These are phyloP conservation scores for Inonotus hispidus DNA, from an alignment of 1,284 basidiomycete species.

Conservation along the genomic window DNA sequence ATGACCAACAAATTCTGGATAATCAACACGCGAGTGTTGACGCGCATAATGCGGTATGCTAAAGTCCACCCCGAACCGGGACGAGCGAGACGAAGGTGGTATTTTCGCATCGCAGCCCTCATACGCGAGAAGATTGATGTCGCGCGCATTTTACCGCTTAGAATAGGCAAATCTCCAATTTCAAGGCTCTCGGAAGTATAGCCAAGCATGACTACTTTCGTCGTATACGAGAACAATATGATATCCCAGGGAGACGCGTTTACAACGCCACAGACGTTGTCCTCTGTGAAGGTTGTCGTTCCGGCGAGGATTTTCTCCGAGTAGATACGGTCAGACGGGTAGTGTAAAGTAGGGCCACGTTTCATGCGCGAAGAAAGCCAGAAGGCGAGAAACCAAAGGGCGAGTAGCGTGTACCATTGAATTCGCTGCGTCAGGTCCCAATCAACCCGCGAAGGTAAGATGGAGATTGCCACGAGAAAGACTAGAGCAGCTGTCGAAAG, in stretches of 20 bases:
- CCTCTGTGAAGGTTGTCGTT: slow-evolving; percentile 48
- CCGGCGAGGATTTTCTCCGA: slow-evolving; percentile 58
- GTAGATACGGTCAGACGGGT: slow-evolving; percentile 67
- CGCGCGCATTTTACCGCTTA: slow-evolving; percentile 67
- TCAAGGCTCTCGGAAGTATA: slow-evolving; percentile 69
- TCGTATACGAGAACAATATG: slow-evolving; percentile 78
- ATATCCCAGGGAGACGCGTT: slow-evolving; percentile 52
- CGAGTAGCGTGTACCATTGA: slow-evolving; percentile 45
- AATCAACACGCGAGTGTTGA: slow-evolving; percentile 21
- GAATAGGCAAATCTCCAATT: slow-evolving; percentile 79
- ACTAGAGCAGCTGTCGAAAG: slow-evolving; percentile 51
- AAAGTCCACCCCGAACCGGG: slow-evolving; percentile 60
- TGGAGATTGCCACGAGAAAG: slow-evolving; percentile 43
- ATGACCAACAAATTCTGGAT: slow-evolving; percentile 34
- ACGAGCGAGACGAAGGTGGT: slow-evolving; percentile 34
- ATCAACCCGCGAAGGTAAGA: slow-evolving; percentile 41
- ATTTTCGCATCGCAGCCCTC: slow-evolving; percentile 35
- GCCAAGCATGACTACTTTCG: slow-evolving; percentile 78
- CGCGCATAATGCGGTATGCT: slow-evolving; percentile 24
- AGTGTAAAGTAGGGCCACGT: slow-evolving; percentile 69
- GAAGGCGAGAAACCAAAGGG: slow-evolving; percentile 45
- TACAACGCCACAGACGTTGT: slow-evolving; percentile 58
- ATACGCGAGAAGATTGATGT: slow-evolving; percentile 49
- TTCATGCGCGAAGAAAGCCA: slow-evolving; percentile 54
- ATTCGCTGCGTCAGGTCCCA: slow-evolving; percentile 23